A percentile compares a stretch with the other conserved stretches of the same genome.
These are phyloP conservation scores for Fusarium circinatum DNA, from an alignment of 2,329 filamentous ascomycete species.

Conservation along the genomic window DNA sequence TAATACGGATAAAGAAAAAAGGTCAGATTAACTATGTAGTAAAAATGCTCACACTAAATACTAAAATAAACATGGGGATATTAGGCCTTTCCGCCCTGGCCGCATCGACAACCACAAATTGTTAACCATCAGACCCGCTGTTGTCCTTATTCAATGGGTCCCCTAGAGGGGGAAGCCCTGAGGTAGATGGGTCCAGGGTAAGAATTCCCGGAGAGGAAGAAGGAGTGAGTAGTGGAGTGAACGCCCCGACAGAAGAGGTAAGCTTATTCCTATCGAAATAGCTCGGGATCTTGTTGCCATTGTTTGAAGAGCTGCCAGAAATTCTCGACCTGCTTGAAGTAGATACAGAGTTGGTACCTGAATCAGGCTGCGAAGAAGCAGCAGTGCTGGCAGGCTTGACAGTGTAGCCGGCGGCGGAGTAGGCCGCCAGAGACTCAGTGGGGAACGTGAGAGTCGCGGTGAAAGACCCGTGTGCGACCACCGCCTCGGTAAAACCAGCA, in stretches of 20 bases:
- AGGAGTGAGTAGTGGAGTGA: background rate
- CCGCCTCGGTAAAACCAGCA: background rate
- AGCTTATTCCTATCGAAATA: background rate
- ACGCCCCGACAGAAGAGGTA: background rate
- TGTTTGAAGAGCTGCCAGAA: background rate
- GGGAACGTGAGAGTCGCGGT: background rate
- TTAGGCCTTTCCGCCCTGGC: background rate
- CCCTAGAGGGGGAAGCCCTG: background rate
- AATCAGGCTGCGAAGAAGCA: background rate
- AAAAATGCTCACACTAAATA: too few species aligned
- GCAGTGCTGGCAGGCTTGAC: background rate
- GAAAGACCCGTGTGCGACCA: background rate
- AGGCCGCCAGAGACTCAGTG: background rate
- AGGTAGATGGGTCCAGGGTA: background rate
- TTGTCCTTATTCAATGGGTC: background rate
- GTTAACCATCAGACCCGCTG: background rate
- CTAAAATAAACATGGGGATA: background rate
- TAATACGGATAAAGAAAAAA: rapidly evolving
- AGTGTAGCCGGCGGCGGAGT: background rate
- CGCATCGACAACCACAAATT: background rate
- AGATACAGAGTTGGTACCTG: background rate
- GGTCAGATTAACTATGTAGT: too few species aligned
- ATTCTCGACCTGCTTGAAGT: background rate
- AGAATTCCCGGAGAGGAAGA: background rate
- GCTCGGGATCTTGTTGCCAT: background rate